Conservation (phyloP, 2,329 filamentous ascomycete species). For the Amylocarpus encephaloides region DNA sequence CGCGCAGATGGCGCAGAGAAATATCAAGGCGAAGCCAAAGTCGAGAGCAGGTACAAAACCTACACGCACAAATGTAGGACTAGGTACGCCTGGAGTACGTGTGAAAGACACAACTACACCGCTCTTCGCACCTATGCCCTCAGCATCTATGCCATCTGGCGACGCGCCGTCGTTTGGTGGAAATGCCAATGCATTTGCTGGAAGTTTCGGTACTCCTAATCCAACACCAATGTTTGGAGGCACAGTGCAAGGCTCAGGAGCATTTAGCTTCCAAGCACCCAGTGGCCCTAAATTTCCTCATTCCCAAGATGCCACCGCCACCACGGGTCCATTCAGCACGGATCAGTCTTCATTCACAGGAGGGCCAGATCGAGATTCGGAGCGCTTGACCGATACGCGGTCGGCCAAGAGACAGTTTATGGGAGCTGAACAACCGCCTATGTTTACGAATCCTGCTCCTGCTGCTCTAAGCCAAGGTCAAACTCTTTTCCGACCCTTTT, state of each 20-base stretch:
- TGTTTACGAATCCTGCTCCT: conserved; percentile 1
- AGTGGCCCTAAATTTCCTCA: conserved; percentile 12
- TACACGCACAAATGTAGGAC: neutral
- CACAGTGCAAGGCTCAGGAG: conserved; percentile 17
- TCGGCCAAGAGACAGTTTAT: conserved; percentile 21
- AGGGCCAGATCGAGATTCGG: conserved; percentile 8
- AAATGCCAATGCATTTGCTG: neutral
- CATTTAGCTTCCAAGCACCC: conserved; percentile 27
- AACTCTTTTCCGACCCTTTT: conserved; percentile 6
- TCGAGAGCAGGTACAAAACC: conserved; percentile 4
- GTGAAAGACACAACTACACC: neutral
- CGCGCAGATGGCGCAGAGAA: conserved; percentile 29
- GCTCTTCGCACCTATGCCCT: conserved; percentile 12
- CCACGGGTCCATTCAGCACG: neutral
- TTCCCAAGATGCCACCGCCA: conserved; percentile 9
- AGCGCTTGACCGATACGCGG: conserved; percentile 14
- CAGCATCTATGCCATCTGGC: neutral
- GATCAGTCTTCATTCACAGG: neutral
- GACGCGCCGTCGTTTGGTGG: too few species aligned
- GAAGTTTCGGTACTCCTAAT: neutral
- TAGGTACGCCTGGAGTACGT: neutral
- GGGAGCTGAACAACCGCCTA: neutral
- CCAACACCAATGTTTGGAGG: conserved; percentile 8
- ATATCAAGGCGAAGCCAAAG: conserved; percentile 24
- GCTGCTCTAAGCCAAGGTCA: conserved; percentile 5